A percentile compares a stretch with the other conserved stretches of the same genome.
These are phyloP conservation scores for Cetraspora pellucida DNA, from an alignment of 192 early-diverging fungal species.

Conservation along the genomic window DNA sequence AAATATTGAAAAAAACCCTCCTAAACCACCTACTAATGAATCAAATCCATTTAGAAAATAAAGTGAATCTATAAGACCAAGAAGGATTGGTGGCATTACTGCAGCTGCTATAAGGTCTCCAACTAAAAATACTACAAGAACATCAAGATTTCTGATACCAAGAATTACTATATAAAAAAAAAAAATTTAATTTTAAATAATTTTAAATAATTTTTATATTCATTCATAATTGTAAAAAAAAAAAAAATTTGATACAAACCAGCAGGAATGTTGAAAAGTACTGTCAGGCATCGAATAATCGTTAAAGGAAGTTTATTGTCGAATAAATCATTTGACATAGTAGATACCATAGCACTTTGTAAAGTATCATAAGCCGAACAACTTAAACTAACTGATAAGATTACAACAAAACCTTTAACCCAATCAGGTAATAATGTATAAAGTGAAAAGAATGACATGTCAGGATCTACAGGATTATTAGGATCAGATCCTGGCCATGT, in stretches of 20 bases:
- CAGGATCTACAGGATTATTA: constrained; percentile 39
- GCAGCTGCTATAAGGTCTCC: constrained; percentile 58
- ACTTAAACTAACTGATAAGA: constrained; percentile 58
- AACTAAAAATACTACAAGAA: constrained; percentile 56
- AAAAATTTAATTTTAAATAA: not conserved
- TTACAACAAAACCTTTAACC: constrained; percentile 57
- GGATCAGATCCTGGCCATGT: constrained; percentile 47
- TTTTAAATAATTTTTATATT: not conserved
- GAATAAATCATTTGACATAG: constrained; percentile 54
- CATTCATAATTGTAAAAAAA: constrained; percentile 9
- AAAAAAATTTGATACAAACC: constrained; percentile 9
- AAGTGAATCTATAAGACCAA: constrained; percentile 44
- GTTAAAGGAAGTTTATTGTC: constrained; percentile 31
- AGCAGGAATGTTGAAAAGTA: constrained; percentile 52
- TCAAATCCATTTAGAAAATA: constrained; percentile 55
- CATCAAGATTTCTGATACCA: constrained; percentile 52
- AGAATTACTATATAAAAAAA: constrained; percentile 39
- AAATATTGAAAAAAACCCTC: constrained; percentile 54
- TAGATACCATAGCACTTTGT: constrained; percentile 61
- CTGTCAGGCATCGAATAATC: constrained; percentile 16
- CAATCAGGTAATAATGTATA: constrained; percentile 54
- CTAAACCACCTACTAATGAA: constrained; percentile 53
- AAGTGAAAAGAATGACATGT: constrained; percentile 62
- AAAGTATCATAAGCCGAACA: constrained; percentile 70
- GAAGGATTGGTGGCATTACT: constrained; percentile 53